Conservation (phyloP, 176 grass and related monocot species). For the Bonia amplexicaulis region DNA sequence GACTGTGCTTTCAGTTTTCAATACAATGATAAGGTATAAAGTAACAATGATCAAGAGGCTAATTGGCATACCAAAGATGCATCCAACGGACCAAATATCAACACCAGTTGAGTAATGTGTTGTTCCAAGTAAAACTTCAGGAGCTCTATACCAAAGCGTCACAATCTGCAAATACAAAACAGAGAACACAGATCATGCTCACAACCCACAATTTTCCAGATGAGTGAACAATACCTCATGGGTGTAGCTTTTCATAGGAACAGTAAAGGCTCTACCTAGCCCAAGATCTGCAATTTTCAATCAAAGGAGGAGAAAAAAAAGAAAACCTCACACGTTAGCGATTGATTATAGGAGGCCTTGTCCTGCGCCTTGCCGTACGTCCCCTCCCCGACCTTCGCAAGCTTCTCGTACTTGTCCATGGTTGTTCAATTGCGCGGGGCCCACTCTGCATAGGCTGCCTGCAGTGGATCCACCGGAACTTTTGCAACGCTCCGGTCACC, state of each 20-base stretch:
- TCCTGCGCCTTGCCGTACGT: conserved; percentile 59
- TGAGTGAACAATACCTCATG: conserved; percentile 62
- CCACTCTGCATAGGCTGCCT: too few relatives aligned
- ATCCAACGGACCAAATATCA: conserved; percentile 94
- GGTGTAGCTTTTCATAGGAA: conserved; percentile 96
- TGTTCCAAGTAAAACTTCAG: conserved; percentile 84
- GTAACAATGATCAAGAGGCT: not conserved
- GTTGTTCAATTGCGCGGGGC: too few relatives aligned
- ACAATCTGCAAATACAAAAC: conserved; percentile 57
- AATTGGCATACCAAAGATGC: conserved; percentile 72
- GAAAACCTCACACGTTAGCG: too few relatives aligned
- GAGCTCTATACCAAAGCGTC: conserved; percentile 95
- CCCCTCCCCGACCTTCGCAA: conserved; percentile 72
- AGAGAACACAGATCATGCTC: not conserved
- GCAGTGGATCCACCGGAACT: too few relatives aligned
- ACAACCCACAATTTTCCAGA: not conserved
- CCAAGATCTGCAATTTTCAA: conserved; percentile 95
- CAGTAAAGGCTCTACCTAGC: conserved; percentile 70
- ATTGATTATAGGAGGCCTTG: not conserved
- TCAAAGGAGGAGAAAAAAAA: too few relatives aligned
- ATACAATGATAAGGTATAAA: not conserved
- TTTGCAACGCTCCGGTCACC: too few relatives aligned
- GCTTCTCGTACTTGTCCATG: conserved; percentile 98
- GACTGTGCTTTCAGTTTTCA: not conserved
- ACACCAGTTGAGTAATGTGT: conserved; percentile 95